Base-by-base conservation (phyloP, 2,329 filamentous ascomycete species). In the Pseudocercospora fuligena region DNA sequence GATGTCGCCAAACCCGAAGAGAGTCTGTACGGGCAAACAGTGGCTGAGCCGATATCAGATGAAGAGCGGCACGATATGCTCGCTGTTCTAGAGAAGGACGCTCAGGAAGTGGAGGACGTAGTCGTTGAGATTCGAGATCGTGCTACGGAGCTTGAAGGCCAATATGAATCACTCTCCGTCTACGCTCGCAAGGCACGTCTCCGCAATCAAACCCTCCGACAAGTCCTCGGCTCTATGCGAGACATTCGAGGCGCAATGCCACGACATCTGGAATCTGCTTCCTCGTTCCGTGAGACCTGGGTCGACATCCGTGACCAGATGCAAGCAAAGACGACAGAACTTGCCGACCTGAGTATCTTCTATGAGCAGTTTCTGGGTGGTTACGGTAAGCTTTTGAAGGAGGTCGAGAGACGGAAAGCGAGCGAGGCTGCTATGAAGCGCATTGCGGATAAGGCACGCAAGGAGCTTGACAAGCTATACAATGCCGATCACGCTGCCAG, bases 301-400 rank as follows among this genome's bases (percentile, higher is more conserved):
- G 86, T 87, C 29, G 88, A 90, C 66, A 92, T 97, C 71, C 89
- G 90, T 70, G 85, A 87, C 3, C 85, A 84, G 19, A 91, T 98
- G 25, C 83, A 85, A 40, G 83, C 81, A 16, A 91, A 89, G 72
- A 87, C 97, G 47, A 82, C 85, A 9, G 92, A 97, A 74, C 90
- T 98, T 79, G 88, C 90, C 60, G 87, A 88, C 23, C 87, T 97
- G 73, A 86, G 89, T 11, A 83, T 87, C n/a, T 92, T 97, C 73
- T 98, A 97, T 78, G 91, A 94, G 67, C 89, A 90, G 19, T 99
- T 98, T 74, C 85, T 92, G 21, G 86, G 88, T 61, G 92, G 93
- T 0, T 98, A 99, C 75, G 91, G 93, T 72, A 89, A 90, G 21
- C 82, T 99, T 12, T 86, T 97, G 25, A 85, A 97, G 1, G 95